phyloP scores from a whole-genome alignment of 1,284 basidiomycete genomes.

The Ceratobasidium papillatum region DNA sequence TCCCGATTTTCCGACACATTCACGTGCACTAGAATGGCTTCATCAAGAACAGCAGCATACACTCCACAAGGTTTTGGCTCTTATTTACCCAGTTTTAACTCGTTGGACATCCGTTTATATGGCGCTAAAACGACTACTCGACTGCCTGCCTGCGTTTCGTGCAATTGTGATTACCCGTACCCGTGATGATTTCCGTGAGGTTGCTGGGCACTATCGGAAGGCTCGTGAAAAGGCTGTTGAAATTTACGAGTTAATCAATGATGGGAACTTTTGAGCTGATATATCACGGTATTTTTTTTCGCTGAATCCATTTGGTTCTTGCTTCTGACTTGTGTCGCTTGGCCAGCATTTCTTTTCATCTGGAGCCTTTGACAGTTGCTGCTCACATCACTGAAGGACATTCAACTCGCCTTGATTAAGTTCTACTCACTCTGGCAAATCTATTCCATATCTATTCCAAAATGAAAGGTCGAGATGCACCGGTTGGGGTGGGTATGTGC shows the following conservation, averaged over 20 bases:
- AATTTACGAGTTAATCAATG: constrained; percentile 49
- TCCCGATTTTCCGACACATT: too few relatives aligned
- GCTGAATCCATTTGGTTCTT: too few relatives aligned
- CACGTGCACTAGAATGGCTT: not conserved
- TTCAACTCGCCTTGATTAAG: constrained; percentile 1
- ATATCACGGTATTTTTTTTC: too few relatives aligned
- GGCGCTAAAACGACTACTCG: constrained; percentile 45
- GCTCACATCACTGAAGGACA: not conserved
- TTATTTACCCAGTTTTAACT: constrained; percentile 51
- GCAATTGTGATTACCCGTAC: constrained; percentile 44
- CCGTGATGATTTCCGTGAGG: constrained; percentile 45
- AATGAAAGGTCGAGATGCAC: not conserved
- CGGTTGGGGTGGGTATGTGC: not conserved
- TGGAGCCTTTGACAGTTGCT: constrained; percentile 4
- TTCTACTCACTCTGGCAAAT: constrained; percentile 6
- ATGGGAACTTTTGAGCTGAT: constrained; percentile 47
- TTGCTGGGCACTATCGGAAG: constrained; percentile 46
- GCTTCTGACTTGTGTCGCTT: too few relatives aligned
- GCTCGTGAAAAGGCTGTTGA: constrained; percentile 45
- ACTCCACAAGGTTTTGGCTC: constrained; percentile 41
- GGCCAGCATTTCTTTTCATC: not conserved
- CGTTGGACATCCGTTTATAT: constrained; percentile 52
- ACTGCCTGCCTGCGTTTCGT: constrained; percentile 46
- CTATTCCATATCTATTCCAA: not conserved
- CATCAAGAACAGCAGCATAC: constrained; percentile 45